Conservation (phyloP, 2,329 filamentous ascomycete species). For the Bimuria novae-zelandiae region DNA sequence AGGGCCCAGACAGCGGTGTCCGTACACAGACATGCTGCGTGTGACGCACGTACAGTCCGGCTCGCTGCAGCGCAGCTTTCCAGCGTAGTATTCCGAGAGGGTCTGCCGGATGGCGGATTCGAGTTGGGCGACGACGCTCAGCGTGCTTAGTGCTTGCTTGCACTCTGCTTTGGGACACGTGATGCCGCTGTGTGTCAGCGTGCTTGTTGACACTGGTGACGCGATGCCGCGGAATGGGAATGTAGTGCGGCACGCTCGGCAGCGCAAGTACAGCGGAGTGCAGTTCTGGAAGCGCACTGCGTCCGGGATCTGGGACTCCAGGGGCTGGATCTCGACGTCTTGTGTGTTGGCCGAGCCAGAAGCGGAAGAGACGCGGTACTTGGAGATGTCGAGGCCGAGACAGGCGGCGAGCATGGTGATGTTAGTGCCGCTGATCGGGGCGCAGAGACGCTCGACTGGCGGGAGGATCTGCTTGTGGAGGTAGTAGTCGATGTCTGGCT, state of each 20-base stretch:
- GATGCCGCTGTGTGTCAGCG: slow-evolving; percentile 74
- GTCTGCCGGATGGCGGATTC: slow-evolving; percentile 81
- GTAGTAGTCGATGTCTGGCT: slow-evolving; percentile 96
- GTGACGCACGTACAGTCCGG: slow-evolving; percentile 83
- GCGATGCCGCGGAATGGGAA: slow-evolving; percentile 77
- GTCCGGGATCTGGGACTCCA: slow-evolving; percentile 94
- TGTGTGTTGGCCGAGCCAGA: slow-evolving; percentile 51
- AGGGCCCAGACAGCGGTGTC: slow-evolving; percentile 84
- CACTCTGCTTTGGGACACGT: slow-evolving; percentile 70
- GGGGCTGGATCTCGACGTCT: slow-evolving; percentile 69
- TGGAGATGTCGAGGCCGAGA: slow-evolving; percentile 85
- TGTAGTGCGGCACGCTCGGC: slow-evolving; percentile 75
- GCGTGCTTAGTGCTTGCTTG: slow-evolving; percentile 64
- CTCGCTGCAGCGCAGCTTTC: slow-evolving; percentile 90
- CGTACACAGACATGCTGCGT: slow-evolving; percentile 90
- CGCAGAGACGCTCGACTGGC: slow-evolving; percentile 95
- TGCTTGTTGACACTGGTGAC: slow-evolving; percentile 27
- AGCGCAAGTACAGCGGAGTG: slow-evolving; percentile 74
- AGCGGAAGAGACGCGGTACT: slow-evolving; percentile 74
- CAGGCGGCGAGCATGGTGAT: slow-evolving; percentile 89
- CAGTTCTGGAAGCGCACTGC: slow-evolving; percentile 81
- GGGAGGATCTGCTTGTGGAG: slow-evolving; percentile 98
- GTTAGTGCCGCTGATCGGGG: slow-evolving; percentile 92
- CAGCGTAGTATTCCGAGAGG: slow-evolving; percentile 86
- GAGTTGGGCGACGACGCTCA: slow-evolving; percentile 83